phyloP scores from a whole-genome alignment of 1,284 basidiomycete species.

The Boletus calvinii region DNA sequence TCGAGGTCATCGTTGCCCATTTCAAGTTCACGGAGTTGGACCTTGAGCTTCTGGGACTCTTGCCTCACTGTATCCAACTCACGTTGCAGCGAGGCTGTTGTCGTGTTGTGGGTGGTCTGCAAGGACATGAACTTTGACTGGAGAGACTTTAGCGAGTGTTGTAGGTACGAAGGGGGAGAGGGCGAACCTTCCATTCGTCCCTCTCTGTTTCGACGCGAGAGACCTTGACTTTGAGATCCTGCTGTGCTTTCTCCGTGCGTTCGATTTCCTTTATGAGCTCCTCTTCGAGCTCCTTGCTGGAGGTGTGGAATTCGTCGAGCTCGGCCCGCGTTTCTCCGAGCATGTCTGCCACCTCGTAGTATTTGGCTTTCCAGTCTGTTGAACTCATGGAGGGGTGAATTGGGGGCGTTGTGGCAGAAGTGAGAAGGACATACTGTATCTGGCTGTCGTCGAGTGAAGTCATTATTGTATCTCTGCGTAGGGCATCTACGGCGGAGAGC shows the following conservation, averaged over 20 bases:
- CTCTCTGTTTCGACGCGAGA: slow-evolving; percentile 75
- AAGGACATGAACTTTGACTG: slow-evolving; percentile 87
- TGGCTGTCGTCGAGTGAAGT: slow-evolving; percentile 59
- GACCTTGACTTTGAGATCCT: slow-evolving; percentile 76
- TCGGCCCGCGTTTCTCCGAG: slow-evolving; percentile 82
- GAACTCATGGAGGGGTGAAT: slow-evolving; percentile 39
- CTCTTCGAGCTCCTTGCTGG: slow-evolving; percentile 90
- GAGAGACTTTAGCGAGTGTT: slow-evolving; percentile 11
- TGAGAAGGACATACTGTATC: slow-evolving; percentile 46
- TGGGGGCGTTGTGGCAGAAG: slow-evolving; percentile 13
- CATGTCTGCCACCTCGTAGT: slow-evolving; percentile 83
- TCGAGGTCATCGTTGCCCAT: slow-evolving; percentile 97
- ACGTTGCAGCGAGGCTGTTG: slow-evolving; percentile 80
- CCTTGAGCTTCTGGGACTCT: slow-evolving; percentile 76
- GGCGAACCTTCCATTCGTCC: slow-evolving; percentile 88
- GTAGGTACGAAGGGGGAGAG: not conserved
- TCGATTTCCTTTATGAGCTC: slow-evolving; percentile 89
- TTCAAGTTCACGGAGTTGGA: slow-evolving; percentile 86
- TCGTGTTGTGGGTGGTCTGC: slow-evolving; percentile 88
- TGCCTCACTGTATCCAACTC: slow-evolving; percentile 85
- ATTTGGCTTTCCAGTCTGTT: slow-evolving; percentile 81
- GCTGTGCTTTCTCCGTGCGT: slow-evolving; percentile 82
- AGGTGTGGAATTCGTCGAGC: slow-evolving; percentile 88
- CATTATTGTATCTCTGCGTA: slow-evolving; percentile 58
- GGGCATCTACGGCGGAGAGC: slow-evolving; percentile 55